A percentile compares a stretch with the other conserved stretches of the same genome.
Evolutionary conservation across 2,329 filamentous ascomycete genomes (phyloP).

Genomic region (Neonectria magnoliae): DNA sequence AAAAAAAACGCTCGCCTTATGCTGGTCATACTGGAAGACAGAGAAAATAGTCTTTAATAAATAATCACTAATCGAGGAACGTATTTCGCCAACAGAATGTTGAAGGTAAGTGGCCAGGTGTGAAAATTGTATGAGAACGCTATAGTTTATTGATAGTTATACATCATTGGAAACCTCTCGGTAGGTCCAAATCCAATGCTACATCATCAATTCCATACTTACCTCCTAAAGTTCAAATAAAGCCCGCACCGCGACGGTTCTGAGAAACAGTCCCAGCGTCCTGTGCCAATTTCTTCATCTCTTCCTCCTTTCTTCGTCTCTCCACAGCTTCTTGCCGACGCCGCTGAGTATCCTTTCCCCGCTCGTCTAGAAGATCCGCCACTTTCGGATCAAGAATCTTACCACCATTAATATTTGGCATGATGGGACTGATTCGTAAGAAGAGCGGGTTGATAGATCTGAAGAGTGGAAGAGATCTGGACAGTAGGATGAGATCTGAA

Average conservation of each 20-base stretch:
- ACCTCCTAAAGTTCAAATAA: not conserved
- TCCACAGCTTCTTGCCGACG: constrained; percentile 9
- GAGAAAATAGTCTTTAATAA: too few species aligned
- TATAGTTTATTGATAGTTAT: not conserved
- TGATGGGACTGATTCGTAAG: not conserved
- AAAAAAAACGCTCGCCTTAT: too few species aligned
- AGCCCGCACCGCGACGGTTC: constrained; percentile 5
- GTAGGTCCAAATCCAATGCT: not conserved
- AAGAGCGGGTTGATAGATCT: not conserved
- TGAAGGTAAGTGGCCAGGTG: not conserved
- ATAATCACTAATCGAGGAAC: not conserved
- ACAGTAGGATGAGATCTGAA: not conserved
- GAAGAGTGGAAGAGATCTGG: not conserved
- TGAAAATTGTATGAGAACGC: too few species aligned
- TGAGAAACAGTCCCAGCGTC: constrained; percentile 4
- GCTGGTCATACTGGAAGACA: too few species aligned
- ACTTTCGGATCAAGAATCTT: constrained; percentile 8
- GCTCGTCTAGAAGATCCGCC: not conserved
- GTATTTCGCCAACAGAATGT: not conserved
- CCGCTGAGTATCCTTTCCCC: not conserved
- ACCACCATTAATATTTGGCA: constrained; percentile 4
- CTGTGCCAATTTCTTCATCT: not conserved
- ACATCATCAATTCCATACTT: not conserved
- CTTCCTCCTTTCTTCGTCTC: constrained; percentile 6
- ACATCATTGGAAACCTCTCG: not conserved